phyloP scores from a whole-genome alignment of 1,139 yeast genomes.

The Citeromyces hawaiiensis region DNA sequence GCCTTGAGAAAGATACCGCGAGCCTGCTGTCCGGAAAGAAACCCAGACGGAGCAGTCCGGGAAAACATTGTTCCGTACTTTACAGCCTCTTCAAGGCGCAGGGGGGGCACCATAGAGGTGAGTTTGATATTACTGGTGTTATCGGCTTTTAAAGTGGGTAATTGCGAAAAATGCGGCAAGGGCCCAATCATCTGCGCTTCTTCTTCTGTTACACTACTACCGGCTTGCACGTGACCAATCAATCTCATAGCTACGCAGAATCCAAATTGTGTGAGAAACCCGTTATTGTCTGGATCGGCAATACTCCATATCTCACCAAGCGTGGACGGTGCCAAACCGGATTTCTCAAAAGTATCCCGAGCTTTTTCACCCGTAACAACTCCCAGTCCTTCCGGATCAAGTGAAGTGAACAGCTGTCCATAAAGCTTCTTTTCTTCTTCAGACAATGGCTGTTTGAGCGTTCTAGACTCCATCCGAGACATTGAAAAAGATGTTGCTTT shows the following conservation, averaged over 20 bases:
- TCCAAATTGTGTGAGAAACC: constrained; percentile 70
- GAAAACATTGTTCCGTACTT: constrained; percentile 66
- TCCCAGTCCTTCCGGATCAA: constrained; percentile 73
- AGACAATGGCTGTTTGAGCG: constrained; percentile 30
- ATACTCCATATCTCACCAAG: constrained; percentile 92
- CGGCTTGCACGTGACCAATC: constrained; percentile 80
- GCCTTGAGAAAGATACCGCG: constrained; percentile 82
- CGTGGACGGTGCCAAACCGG: constrained; percentile 66
- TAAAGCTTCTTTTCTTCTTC: constrained; percentile 68
- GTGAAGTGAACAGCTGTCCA: constrained; percentile 60
- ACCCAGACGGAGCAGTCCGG: constrained; percentile 37
- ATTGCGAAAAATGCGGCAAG: constrained; percentile 34
- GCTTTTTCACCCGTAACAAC: constrained; percentile 85
- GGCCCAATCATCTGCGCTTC: constrained; percentile 47
- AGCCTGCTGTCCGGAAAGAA: constrained; percentile 63
- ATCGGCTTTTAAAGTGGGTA: constrained; percentile 11
- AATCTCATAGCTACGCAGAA: constrained; percentile 81
- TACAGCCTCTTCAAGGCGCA: constrained; percentile 52
- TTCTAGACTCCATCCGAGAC: constrained; percentile 1
- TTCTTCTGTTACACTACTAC: constrained; percentile 26
- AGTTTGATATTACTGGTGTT: constrained; percentile 4
- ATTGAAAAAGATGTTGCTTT: background rate
- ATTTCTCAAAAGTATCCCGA: constrained; percentile 72
- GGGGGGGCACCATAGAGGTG: constrained; percentile 33
- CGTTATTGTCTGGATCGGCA: constrained; percentile 76